Percentiles rank a stretch among this genome's conserved stretches.
These are phyloP conservation scores for Ajuga reptans DNA, from an alignment of 305 asterid genomes.

Conservation along the genomic window DNA sequence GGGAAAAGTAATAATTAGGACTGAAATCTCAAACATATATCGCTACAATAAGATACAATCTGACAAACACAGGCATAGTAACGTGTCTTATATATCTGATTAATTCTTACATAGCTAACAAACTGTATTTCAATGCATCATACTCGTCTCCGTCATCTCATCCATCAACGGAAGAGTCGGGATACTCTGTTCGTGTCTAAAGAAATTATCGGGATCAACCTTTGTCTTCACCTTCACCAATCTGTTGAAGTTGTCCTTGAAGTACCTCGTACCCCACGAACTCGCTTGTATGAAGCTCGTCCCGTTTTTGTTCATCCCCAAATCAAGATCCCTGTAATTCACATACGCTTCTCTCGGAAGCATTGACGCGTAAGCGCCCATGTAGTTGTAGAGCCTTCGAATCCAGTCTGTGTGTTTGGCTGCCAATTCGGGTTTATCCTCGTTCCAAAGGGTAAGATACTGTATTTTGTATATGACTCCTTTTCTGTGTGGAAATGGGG, in stretches of 20 bases:
- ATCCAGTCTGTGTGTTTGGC: conserved; percentile 51
- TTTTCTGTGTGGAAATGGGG: conserved; percentile 57
- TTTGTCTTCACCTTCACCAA: conserved; percentile 45
- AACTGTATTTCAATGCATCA: conserved; percentile 24
- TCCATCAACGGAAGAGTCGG: conserved; percentile 42
- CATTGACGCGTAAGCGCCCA: conserved; percentile 52
- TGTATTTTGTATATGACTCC: conserved; percentile 49
- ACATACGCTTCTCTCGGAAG: conserved; percentile 59
- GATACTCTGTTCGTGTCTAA: conserved; percentile 58
- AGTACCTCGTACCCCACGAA: conserved; percentile 53
- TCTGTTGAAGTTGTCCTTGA: conserved; percentile 42
- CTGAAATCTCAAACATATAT: neutral
- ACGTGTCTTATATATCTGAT: neutral
- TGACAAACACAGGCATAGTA: neutral
- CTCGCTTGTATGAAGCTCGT: conserved; percentile 36
- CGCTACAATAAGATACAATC: neutral
- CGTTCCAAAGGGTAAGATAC: conserved; percentile 44
- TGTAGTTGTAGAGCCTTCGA: conserved; percentile 41
- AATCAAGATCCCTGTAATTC: conserved; percentile 62
- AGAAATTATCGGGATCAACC: conserved; percentile 52
- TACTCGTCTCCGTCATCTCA: conserved; percentile 15
- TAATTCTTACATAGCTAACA: neutral
- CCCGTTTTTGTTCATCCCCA: conserved; percentile 41
- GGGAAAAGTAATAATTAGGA: neutral
- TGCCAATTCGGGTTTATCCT: conserved; percentile 35